These are phyloP conservation scores for Rhipidocladum racemiflorum DNA, from an alignment of 176 grass and related monocot species.

Conservation along the genomic window DNA sequence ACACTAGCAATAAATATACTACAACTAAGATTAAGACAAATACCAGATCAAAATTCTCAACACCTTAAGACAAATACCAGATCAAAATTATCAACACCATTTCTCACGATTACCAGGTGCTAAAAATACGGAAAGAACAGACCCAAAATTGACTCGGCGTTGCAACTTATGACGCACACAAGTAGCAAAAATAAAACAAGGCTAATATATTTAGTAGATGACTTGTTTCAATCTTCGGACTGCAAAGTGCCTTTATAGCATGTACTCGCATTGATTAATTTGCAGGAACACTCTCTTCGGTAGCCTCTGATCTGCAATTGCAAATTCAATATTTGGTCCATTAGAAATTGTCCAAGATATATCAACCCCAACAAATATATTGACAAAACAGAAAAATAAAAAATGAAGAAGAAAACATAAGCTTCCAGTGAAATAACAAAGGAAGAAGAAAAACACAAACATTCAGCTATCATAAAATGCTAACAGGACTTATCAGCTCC, in stretches of 20 bases:
- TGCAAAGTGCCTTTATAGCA: not conserved
- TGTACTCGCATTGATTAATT: slow-evolving; percentile 3
- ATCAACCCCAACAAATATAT: not conserved
- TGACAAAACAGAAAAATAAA: not conserved
- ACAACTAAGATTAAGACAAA: not conserved
- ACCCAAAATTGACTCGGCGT: slow-evolving; percentile 5
- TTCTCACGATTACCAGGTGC: not conserved
- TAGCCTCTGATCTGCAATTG: slow-evolving; percentile 22
- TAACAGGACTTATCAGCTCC: not conserved
- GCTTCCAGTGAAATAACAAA: not conserved
- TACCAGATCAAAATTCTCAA: slow-evolving; percentile 31
- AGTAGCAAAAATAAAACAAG: slow-evolving; percentile 11
- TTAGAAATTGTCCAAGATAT: not conserved
- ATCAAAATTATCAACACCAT: slow-evolving; percentile 32
- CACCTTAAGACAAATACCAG: not conserved
- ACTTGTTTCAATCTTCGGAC: not conserved
- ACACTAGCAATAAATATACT: slow-evolving; percentile 13
- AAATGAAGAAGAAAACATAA: not conserved
- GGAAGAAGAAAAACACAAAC: not conserved
- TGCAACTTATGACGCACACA: not conserved
- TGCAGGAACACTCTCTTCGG: not conserved
- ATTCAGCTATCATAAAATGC: not conserved
- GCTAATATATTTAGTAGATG: slow-evolving; percentile 18
- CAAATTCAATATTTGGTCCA: not conserved
- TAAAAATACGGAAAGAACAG: not conserved